These are phyloP conservation scores for Alloteropsis semialata DNA, from an alignment of 176 grass and related monocot species.

Conservation along the genomic window DNA sequence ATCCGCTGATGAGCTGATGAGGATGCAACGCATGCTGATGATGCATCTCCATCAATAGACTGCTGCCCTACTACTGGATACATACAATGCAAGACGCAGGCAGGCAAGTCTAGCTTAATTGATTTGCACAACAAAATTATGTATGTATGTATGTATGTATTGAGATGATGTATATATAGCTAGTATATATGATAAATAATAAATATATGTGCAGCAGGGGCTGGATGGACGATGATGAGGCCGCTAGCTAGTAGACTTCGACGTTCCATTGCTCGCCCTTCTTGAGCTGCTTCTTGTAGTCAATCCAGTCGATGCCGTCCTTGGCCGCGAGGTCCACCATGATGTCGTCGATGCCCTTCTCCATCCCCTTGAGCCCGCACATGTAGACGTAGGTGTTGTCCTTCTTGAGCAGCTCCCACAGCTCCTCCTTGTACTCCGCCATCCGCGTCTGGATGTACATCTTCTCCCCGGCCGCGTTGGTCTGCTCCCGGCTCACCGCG, in stretches of 20 bases:
- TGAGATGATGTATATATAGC: no score
- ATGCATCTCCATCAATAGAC: background rate
- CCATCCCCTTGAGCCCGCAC: constrained; percentile 94
- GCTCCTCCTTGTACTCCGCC: constrained; percentile 82
- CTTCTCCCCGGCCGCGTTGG: constrained; percentile 81
- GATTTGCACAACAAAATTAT: background rate
- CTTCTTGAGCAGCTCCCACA: constrained; percentile 93
- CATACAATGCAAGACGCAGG: background rate
- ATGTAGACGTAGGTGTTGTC: constrained; percentile 93
- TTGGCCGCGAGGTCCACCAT: constrained; percentile 67
- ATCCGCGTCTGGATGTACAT: constrained; percentile 99
- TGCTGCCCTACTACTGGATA: no score
- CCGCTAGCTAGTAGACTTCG: constrained; percentile 93
- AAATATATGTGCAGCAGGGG: no score
- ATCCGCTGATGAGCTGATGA: no score
- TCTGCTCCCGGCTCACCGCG: constrained; percentile 89
- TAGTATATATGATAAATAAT: no score
- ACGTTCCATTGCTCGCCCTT: constrained; percentile 92
- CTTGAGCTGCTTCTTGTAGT: constrained; percentile 89
- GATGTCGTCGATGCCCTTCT: constrained; percentile 98
- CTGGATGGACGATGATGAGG: no score
- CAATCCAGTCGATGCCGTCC: constrained; percentile 72
- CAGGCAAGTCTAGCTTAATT: background rate
- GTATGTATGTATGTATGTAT: no score
- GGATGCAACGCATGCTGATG: no score